These are phyloP conservation scores for Thalassiosira ordinaria DNA, from an alignment of 352 stramenopile species.

Conservation along the genomic window DNA sequence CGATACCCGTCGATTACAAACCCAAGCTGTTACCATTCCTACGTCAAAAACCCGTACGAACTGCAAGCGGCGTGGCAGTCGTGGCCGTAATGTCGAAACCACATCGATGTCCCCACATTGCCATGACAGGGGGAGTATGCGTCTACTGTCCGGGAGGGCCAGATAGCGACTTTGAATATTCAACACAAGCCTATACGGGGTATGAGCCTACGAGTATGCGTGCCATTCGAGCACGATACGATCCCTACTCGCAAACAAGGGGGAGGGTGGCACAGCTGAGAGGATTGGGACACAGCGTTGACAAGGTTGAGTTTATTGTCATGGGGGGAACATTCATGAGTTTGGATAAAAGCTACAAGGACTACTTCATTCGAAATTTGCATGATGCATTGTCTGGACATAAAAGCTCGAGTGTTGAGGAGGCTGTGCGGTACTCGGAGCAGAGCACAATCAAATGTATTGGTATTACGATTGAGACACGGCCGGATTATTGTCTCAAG, in stretches of 20 bases:
- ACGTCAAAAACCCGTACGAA: conserved; percentile 94
- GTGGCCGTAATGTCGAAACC: conserved; percentile 98
- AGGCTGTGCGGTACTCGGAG: conserved; percentile 94
- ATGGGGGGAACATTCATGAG: conserved; percentile 98
- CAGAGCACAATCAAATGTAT: conserved; percentile 88
- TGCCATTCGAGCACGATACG: conserved; percentile 94
- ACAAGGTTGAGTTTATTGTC: conserved; percentile 98
- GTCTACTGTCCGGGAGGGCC: conserved; percentile 96
- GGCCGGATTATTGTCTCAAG: conserved; percentile 96
- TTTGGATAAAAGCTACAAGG: conserved; percentile 92
- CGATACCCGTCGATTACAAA: conserved; percentile 92
- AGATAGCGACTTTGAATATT: conserved; percentile 98
- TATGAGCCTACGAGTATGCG: conserved; percentile 97
- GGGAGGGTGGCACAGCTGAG: conserved; percentile 89
- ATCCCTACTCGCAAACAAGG: conserved; percentile 93
- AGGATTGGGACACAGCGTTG: conserved; percentile 91
- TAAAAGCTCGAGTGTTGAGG: conserved; percentile 89
- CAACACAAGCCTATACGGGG: conserved; percentile 95
- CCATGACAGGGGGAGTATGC: conserved; percentile 96
- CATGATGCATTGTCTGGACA: conserved; percentile 96
- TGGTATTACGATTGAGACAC: conserved; percentile 96
- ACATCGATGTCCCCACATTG: conserved; percentile 97
- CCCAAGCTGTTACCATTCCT: conserved; percentile 91
- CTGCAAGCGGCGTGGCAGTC: conserved; percentile 93
- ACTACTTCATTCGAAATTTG: conserved; percentile 96